Evolutionary conservation across 1,139 yeast genomes (phyloP), one percentile per base, ranked within the genome.

Genomic region (Zygosaccharomyces pseudobailii): DNA sequence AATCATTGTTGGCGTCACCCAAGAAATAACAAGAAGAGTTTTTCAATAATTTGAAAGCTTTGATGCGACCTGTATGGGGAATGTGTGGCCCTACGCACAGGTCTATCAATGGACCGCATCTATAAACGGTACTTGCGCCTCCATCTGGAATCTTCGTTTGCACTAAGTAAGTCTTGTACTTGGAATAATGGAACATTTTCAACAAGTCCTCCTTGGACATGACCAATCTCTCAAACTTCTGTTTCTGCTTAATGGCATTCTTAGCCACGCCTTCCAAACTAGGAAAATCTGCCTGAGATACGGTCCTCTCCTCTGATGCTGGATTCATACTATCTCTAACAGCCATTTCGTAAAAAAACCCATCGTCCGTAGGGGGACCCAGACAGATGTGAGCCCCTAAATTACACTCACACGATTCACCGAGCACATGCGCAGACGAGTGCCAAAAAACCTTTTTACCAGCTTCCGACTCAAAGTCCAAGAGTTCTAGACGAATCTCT

Each of bases 381-480:
- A 82, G 73, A 67, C 87, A 81, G 53, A 94, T 80, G 66, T 90
- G 96, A 56, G 96, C 95, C 55, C 97, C 97, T 67, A 84, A 76
- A 69, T 88, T 94, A 68, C 96, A 86, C 73, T 94, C 99, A 73
- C 96, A 85, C 44, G 97, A 94, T 73, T 94, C 98, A 70, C 99
- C 99, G 59, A 94, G 76, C 52, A 94, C 92, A 71, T 94, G 99
- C 48, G 99, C 99, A 58, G 96, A 85, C 4, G 98, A 92, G 70
- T 94, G 99, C 98, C 98, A 94, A 72, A 94, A 94, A 40, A 92
- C 98, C 56, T 82, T 82, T 68, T 84, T 87, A 69, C 97, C 98
- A 66, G 90, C 97, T 21, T 87, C 88, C 55, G 82, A 68, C 37
- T 81, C 84, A 71, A 94, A 94, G 62, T 84, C 88, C 55, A 82